Conservation (phyloP, 2,329 filamentous ascomycete genomes). For the Nemania sp. region DNA sequence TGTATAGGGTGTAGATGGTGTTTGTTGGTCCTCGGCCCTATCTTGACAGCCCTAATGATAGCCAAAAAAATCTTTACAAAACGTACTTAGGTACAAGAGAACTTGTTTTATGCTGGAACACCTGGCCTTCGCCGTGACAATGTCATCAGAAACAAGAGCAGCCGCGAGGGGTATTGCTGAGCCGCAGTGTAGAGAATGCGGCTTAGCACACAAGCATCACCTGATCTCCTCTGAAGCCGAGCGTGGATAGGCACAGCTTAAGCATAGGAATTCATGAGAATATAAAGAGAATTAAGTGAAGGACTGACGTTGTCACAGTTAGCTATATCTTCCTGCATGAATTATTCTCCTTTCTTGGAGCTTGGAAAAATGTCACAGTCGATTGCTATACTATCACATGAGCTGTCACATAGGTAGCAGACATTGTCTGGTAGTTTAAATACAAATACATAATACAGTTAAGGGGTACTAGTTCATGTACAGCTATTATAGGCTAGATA, state of each 20-base stretch:
- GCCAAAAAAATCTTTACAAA: background rate
- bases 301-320: no score
- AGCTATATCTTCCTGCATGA: no score
- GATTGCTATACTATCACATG: no score
- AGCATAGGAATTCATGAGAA: no score
- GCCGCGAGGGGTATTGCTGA: background rate
- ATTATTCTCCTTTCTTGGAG: no score
- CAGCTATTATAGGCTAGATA: no score
- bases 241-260: background rate
- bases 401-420: no score
- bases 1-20: background rate
- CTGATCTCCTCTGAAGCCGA: background rate
- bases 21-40: background rate
- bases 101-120: background rate
- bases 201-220: background rate
- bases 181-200: background rate
- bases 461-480: no score
- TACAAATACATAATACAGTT: no score
- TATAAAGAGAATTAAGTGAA: no score
- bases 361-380: no score
- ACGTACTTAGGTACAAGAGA: slow-evolving; percentile 19
- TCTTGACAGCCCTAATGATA: background rate
- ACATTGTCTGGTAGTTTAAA: no score
- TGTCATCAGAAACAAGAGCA: slow-evolving; percentile 9
- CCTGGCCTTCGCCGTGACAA: slow-evolving; percentile 1